phyloP scores from a whole-genome alignment of 768 basidiomycete species.

The Tricholoma hemisulphureum region DNA sequence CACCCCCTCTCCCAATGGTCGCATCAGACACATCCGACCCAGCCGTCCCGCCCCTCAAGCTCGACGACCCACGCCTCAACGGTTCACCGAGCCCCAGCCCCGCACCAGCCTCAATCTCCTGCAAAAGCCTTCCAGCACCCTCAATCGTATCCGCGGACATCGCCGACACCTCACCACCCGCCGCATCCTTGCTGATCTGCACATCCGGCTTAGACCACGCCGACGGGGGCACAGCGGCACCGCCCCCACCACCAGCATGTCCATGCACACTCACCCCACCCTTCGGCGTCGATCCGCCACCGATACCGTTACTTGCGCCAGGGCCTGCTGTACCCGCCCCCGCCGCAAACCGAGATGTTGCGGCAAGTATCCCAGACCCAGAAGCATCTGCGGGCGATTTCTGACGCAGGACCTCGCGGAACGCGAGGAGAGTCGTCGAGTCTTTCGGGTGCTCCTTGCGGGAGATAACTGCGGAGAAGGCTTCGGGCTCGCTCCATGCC shows the following conservation, averaged over 20 bases:
- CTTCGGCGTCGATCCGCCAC: constrained; percentile 4
- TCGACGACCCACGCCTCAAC: constrained; percentile 19
- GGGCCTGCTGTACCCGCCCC: neutral
- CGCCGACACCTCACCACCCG: constrained; percentile 46
- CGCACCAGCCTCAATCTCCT: constrained; percentile 37
- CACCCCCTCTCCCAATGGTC: constrained; percentile 32
- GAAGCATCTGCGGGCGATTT: constrained; percentile 39
- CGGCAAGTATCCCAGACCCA: constrained; percentile 5
- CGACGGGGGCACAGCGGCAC: constrained; percentile 32
- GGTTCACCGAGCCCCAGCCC: constrained; percentile 28
- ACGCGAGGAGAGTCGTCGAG: constrained; percentile 50
- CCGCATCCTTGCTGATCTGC: constrained; percentile 48
- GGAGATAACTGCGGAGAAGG: constrained; percentile 57
- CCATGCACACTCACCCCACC: neutral
- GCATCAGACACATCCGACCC: constrained; percentile 38
- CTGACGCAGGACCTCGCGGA: constrained; percentile 63
- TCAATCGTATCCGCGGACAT: constrained; percentile 32
- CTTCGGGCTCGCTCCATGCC: constrained; percentile 61
- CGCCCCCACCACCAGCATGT: neutral
- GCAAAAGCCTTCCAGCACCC: constrained; percentile 45
- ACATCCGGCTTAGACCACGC: constrained; percentile 62
- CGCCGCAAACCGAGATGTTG: neutral
- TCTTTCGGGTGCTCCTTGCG: constrained; percentile 66
- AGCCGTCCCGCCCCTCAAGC: constrained; percentile 37
- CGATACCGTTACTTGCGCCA: constrained; percentile 14